phyloP scores from a whole-genome alignment of 257 asterid genomes.

The Solanum pinnatisectum region DNA sequence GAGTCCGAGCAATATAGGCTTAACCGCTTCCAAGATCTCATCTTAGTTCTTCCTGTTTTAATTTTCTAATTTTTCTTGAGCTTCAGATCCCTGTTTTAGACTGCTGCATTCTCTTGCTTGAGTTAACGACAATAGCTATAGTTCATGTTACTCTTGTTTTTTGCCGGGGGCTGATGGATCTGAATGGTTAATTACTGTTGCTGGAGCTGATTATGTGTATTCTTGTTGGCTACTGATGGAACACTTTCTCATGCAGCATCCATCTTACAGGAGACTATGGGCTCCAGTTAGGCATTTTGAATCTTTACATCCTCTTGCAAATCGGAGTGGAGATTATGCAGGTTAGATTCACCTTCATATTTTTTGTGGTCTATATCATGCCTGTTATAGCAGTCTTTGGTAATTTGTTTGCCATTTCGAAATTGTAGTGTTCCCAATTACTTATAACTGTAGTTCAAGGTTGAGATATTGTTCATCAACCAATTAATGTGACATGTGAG shows the following conservation, averaged over 20 bases:
- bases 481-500: not conserved
- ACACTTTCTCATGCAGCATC: slow-evolving; percentile 36
- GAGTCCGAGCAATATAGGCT: not conserved
- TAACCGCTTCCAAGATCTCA: slow-evolving; percentile 12
- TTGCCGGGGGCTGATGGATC: too few species aligned
- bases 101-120: not conserved
- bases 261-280: slow-evolving; percentile 71
- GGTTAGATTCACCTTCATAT: slow-evolving; percentile 40
- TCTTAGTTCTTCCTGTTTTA: slow-evolving; percentile 2
- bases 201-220: not conserved
- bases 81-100: not conserved
- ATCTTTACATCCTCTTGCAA: slow-evolving; percentile 66
- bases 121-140: not conserved
- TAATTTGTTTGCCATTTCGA: not conserved
- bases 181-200: not conserved
- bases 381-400: not conserved
- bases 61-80: not conserved
- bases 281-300: slow-evolving; percentile 73
- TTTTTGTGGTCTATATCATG: not conserved
- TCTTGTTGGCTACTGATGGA: not conserved
- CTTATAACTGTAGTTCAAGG: not conserved
- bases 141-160: not conserved
- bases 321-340: slow-evolving; percentile 71
- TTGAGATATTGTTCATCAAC: not conserved
- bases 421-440: not conserved